Evolutionary conservation across 1,284 basidiomycete genomes (phyloP).

Genomic region (Rugosomyces carneus): DNA sequence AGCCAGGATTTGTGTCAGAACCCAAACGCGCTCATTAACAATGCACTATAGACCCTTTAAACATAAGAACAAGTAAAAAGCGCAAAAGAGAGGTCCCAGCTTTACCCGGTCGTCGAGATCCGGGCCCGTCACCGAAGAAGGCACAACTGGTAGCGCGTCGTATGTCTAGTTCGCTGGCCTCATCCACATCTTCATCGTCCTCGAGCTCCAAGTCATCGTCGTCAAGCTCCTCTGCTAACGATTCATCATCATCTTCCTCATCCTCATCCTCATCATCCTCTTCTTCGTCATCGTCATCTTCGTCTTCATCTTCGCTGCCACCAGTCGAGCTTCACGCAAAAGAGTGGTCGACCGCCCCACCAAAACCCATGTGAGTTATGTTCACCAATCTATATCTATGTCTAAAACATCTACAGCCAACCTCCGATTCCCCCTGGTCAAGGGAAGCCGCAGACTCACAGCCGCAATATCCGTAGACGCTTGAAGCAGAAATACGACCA

Average conservation of each 20-base stretch:
- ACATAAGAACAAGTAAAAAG: slow-evolving; percentile 8
- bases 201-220: slow-evolving; percentile 15
- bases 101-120: background rate
- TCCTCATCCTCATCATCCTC: slow-evolving; percentile 17
- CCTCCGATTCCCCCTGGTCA: slow-evolving; percentile 43
- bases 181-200: slow-evolving; percentile 11
- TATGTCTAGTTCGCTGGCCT: background rate
- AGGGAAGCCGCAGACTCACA: slow-evolving; percentile 62
- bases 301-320: too few species aligned
- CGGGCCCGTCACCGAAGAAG: background rate
- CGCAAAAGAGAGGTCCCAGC: slow-evolving; percentile 16
- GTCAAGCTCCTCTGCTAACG: slow-evolving; percentile 6
- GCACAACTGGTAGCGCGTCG: background rate
- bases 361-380: too few species aligned
- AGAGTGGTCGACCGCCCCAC: too few species aligned
- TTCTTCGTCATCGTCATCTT: slow-evolving; percentile 12
- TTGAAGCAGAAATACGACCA: slow-evolving; percentile 32
- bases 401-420: background rate
- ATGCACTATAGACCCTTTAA: background rate
- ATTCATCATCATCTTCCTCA: slow-evolving; percentile 16
- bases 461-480: slow-evolving; percentile 61
- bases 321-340: too few species aligned
- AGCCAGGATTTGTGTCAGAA: background rate
- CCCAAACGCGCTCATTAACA: background rate
- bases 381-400: too few species aligned